Conservation (phyloP, 176 grass and related monocot genomes). For the Otatea glauca region DNA sequence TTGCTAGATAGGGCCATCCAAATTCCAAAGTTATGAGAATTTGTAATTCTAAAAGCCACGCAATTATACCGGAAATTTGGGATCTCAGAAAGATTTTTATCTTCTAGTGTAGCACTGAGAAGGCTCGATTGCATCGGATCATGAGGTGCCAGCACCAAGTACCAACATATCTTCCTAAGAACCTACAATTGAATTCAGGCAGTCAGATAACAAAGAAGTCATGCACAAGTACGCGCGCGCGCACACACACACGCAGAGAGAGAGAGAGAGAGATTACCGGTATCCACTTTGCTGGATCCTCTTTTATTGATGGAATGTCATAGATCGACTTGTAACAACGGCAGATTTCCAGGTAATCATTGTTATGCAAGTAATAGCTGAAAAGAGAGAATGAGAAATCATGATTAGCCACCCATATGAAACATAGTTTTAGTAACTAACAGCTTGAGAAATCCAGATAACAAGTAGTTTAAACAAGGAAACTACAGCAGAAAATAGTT, state of each 20-base stretch:
- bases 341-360: slow-evolving; percentile 95
- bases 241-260: no score
- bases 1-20: not conserved
- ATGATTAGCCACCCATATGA: not conserved
- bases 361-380: slow-evolving; percentile 84
- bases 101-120: slow-evolving; percentile 87
- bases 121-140: slow-evolving; percentile 96
- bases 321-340: slow-evolving; percentile 94
- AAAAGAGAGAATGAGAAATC: slow-evolving; percentile 13
- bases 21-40: not conserved
- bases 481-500: slow-evolving; percentile 2
- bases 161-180: slow-evolving; percentile 97
- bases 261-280: slow-evolving; percentile 56
- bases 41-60: not conserved
- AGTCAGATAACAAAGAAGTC: not conserved
- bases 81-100: slow-evolving; percentile 94
- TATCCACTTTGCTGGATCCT: slow-evolving; percentile 79
- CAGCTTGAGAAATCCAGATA: slow-evolving; percentile 13
- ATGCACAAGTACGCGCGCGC: no score
- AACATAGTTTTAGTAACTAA: not conserved
- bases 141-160: slow-evolving; percentile 78
- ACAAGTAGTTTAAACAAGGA: slow-evolving; percentile 8
- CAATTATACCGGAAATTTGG: slow-evolving; percentile 70
- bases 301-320: slow-evolving; percentile 89
- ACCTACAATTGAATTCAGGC: slow-evolving; percentile 55